Evolutionary conservation across 2,329 filamentous ascomycete species (phyloP).

Genomic region (Chaetomium sp.): DNA sequence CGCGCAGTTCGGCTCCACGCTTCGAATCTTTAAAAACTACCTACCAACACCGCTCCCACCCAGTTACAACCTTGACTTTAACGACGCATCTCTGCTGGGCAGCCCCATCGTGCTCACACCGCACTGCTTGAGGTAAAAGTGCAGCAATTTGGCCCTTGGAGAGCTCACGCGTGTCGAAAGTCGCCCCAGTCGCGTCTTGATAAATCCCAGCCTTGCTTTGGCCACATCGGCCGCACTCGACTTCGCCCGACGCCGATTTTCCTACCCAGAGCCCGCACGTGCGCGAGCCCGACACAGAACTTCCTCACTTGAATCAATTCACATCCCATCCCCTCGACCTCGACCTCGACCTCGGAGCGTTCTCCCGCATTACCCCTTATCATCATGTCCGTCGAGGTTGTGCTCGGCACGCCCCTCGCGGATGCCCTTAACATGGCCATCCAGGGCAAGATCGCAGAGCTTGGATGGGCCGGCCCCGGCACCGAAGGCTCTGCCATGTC

Average conservation of each 20-base stretch:
- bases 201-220: conserved; percentile 10
- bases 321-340: background rate
- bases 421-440: conserved; percentile 80
- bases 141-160: background rate
- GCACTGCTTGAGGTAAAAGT: background rate
- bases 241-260: conserved; percentile 7
- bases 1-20: conserved; percentile 20
- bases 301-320: background rate
- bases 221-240: conserved; percentile 9
- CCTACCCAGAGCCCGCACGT: background rate
- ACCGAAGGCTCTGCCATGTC: conserved; percentile 79
- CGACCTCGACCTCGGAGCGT: too few relatives aligned
- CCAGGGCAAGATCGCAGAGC: conserved; percentile 87
- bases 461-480: conserved; percentile 84
- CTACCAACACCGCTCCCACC: conserved; percentile 16
- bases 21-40: conserved; percentile 25
- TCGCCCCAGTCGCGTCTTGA: conserved; percentile 22
- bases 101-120: background rate
- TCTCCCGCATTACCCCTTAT: background rate
- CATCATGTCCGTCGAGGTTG: conserved; percentile 75
- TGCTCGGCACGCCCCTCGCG: conserved; percentile 78
- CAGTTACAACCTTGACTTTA: conserved; percentile 4
- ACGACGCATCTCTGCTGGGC: conserved; percentile 1
- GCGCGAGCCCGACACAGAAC: conserved; percentile 6
- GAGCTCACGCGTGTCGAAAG: conserved; percentile 2